Percentiles rank a stretch among this genome's conserved stretches.
These are phyloP conservation scores for Trichophaea hybrida DNA, from an alignment of 2,329 filamentous ascomycete species.

Conservation along the genomic window DNA sequence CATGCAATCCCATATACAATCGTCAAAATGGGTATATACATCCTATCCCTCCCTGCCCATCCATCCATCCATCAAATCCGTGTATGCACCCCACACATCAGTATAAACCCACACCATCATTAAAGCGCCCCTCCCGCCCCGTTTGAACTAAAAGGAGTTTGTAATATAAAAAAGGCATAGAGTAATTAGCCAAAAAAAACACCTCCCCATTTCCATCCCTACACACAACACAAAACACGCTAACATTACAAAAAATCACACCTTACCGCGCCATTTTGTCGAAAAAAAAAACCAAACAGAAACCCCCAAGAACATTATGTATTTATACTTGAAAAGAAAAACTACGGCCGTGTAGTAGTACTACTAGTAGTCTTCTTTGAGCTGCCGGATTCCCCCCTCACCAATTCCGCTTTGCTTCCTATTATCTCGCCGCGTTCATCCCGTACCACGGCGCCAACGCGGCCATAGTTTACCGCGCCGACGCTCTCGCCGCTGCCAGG, in stretches of 20 bases:
- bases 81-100: too few species aligned
- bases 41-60: too few species aligned
- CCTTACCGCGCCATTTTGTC: background rate
- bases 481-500: conserved; percentile 36
- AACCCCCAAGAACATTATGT: conserved; percentile 4
- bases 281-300: background rate
- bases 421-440: conserved; percentile 31
- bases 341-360: background rate
- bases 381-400: conserved; percentile 26
- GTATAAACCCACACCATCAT: background rate
- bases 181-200: background rate
- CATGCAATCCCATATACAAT: too few species aligned
- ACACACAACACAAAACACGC: background rate
- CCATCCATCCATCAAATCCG: too few species aligned
- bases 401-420: conserved; percentile 35
- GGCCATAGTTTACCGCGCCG: conserved; percentile 38
- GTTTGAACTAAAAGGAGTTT: background rate
- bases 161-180: background rate
- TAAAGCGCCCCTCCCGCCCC: background rate
- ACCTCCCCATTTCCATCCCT: background rate
- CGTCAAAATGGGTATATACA: too few species aligned
- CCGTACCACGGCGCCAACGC: conserved; percentile 35
- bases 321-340: background rate
- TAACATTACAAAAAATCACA: background rate
- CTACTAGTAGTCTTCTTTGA: background rate